Evolutionary conservation across 2,329 filamentous ascomycete genomes (phyloP), one percentile per base, ranked within the genome.

Genomic region (Neophaeococcomyces aloes): DNA sequence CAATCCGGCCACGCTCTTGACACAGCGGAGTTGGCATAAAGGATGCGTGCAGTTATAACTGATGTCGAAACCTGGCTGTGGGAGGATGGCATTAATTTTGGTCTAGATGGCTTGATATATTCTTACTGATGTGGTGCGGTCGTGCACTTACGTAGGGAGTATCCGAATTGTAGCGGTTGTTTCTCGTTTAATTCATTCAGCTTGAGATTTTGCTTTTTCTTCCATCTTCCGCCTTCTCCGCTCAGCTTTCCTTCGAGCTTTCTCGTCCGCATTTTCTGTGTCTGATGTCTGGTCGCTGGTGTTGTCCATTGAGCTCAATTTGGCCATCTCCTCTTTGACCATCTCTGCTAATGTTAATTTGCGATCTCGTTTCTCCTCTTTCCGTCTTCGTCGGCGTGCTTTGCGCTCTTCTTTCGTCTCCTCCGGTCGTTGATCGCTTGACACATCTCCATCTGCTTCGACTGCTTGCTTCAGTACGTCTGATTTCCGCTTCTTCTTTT

Each of bases 401-500:
- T 45, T 46, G 33, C 52, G 48, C 34, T 54, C 42, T 43, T 54
- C 50, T 42, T 53, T 54, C 17, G 46, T 50, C 34, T 53, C 49
- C 13, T 38, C 36, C n/a, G n/a, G n/a, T 15, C 31, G 36, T 7
- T 31, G 38, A 15, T 29, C 14, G 8, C 30, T 5, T 13, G 30
- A 27, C 19, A 34, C 29, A 10, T 38, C 38, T 14, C 31, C n/a
- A 27, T 31, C 4, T 34, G 31, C n/a, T n/a, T 35, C 6, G 17
- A 21, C 25, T 37, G 18, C 13, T 40, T 42, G 3, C 33, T 11
- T 3, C 10, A 29, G n/a, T 34, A 15, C 10, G 21, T n/a, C 19
- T 36, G 42, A 10, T 23, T 46, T 48, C 30, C 39, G 38, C 32
- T 46, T 48, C 17, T 39, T 45, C 36, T 43, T 46, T 33, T 43